Conservation (phyloP, 169 alveolate genomes). For the Perkinsus olseni region DNA sequence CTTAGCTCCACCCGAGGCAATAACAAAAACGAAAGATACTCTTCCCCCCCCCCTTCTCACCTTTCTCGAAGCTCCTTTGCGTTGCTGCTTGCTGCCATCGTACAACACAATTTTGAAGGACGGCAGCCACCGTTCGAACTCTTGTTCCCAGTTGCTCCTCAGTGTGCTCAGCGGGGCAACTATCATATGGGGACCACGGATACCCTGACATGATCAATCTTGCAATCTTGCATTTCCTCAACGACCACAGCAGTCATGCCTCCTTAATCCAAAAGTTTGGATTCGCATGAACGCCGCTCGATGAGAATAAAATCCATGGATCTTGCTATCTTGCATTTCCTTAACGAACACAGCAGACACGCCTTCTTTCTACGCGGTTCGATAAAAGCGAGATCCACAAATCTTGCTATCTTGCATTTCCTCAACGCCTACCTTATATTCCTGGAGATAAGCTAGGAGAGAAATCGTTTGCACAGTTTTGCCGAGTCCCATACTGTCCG, state of each 20-base stretch:
- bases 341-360: background rate
- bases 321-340: too few relatives aligned
- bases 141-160: constrained; percentile 86
- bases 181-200: constrained; percentile 86
- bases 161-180: constrained; percentile 89
- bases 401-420: too few relatives aligned
- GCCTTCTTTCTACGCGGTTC: background rate
- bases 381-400: background rate
- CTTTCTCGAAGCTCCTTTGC: constrained; percentile 5
- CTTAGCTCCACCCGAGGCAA: constrained; percentile 12
- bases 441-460: constrained; percentile 74
- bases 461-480: constrained; percentile 88
- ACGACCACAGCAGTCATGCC: too few relatives aligned
- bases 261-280: too few relatives aligned
- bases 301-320: too few relatives aligned
- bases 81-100: constrained; percentile 53
- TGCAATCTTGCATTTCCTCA: background rate
- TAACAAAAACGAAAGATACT: background rate
- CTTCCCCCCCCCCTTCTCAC: background rate
- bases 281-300: too few relatives aligned
- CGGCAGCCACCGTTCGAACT: constrained; percentile 90
- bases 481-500: constrained; percentile 93
- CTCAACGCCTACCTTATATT: constrained; percentile 40
- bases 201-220: constrained; percentile 35
- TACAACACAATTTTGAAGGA: constrained; percentile 69